A percentile compares a stretch with the other conserved stretches of the same genome.
Evolutionary conservation across 2,329 filamentous ascomycete species (phyloP).

Genomic region (Aspergillus caelatus): DNA sequence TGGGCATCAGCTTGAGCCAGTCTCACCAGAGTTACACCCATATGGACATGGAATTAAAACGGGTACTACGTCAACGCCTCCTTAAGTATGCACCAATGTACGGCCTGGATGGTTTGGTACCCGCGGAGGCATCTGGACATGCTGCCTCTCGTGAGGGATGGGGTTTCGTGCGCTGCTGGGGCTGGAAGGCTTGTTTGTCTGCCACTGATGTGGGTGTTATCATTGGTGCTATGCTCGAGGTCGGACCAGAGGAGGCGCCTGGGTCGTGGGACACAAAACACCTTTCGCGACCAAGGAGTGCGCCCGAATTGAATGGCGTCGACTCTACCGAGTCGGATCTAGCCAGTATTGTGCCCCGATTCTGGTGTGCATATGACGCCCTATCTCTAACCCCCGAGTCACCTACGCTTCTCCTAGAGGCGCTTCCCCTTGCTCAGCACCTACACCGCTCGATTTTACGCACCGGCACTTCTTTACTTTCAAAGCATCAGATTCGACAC

Average conservation of each 20-base stretch:
- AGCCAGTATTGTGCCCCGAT: constrained; percentile 48
- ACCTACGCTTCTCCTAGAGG: constrained; percentile 64
- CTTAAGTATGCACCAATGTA: constrained; percentile 92
- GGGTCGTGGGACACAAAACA: constrained; percentile 37
- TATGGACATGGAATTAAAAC: constrained; percentile 97
- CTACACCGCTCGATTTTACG: constrained; percentile 91
- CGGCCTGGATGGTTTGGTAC: constrained; percentile 90
- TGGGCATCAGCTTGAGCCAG: constrained; percentile 92
- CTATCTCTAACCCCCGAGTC: constrained; percentile 51
- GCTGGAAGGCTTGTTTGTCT: constrained; percentile 91
- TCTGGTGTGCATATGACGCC: constrained; percentile 63
- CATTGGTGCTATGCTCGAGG: constrained; percentile 87
- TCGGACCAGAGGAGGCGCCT: constrained; percentile 58
- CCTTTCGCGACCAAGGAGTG: constrained; percentile 24
- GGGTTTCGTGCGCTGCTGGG: constrained; percentile 97
- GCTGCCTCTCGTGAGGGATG: constrained; percentile 83
- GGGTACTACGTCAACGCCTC: constrained; percentile 79
- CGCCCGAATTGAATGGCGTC: constrained; percentile 22
- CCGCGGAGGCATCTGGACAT: constrained; percentile 71
- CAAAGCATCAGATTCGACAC: constrained; percentile 92
- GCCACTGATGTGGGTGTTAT: constrained; percentile 94
- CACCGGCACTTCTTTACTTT: constrained; percentile 86
- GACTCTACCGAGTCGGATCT: constrained; percentile 29
- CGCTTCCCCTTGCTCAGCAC: constrained; percentile 81
- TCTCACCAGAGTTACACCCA: constrained; percentile 96